Conservation (phyloP, 306 rosid genomes). For the Sesbania bispinosa region DNA sequence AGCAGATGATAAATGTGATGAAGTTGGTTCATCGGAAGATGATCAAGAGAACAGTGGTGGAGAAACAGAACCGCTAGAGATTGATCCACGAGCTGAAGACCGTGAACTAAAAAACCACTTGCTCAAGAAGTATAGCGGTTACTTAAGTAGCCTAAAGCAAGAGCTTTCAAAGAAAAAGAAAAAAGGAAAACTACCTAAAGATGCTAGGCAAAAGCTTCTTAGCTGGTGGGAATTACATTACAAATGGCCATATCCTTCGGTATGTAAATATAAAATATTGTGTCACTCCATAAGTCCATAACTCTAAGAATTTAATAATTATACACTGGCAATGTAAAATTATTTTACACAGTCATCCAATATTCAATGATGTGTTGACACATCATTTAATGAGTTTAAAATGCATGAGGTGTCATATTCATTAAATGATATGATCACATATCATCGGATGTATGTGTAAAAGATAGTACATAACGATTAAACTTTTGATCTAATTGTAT, state of each 20-base stretch:
- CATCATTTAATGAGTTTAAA: too few relatives aligned
- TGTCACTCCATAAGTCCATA: too few relatives aligned
- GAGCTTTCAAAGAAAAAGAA: constrained; percentile 97
- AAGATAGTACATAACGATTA: too few relatives aligned
- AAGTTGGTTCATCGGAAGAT: constrained; percentile 79
- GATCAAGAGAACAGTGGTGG: constrained; percentile 86
- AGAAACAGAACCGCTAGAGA: constrained; percentile 73
- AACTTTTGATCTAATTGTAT: too few relatives aligned
- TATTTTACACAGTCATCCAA: too few relatives aligned
- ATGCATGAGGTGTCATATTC: too few relatives aligned
- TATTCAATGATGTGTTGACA: too few relatives aligned
- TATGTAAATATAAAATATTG: constrained; percentile 31
- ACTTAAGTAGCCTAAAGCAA: constrained; percentile 89
- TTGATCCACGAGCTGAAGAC: constrained; percentile 90
- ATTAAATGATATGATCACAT: too few relatives aligned
- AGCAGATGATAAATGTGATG: constrained; percentile 70
- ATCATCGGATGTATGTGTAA: too few relatives aligned
- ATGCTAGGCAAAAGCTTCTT: constrained; percentile 93
- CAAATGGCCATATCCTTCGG: constrained; percentile 99
- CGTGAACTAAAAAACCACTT: constrained; percentile 89
- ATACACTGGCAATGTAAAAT: too few relatives aligned
- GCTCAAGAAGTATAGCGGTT: constrained; percentile 89
- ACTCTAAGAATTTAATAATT: too few relatives aligned
- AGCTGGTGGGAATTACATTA: constrained; percentile 98
- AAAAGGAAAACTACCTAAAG: constrained; percentile 96